Evolutionary conservation across 2,329 filamentous ascomycete genomes (phyloP).

Genomic region (Capronia epimyces): DNA sequence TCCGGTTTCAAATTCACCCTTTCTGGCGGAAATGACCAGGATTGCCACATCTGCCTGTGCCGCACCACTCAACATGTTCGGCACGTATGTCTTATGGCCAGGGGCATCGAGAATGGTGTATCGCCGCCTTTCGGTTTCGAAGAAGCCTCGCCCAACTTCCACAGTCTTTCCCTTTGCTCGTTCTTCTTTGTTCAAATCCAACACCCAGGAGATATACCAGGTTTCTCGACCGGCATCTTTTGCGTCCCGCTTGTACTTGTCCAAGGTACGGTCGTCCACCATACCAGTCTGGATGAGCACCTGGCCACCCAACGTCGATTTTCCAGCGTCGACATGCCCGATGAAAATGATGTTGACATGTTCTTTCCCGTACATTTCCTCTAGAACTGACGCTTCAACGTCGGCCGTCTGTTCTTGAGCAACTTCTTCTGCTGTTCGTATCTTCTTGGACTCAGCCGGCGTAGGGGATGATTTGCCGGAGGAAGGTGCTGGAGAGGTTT

Average conservation of each 20-base stretch:
- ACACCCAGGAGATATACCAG: constrained; percentile 97
- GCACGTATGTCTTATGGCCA: constrained; percentile 96
- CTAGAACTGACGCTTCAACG: constrained; percentile 76
- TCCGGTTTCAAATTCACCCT: constrained; percentile 97
- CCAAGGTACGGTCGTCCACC: constrained; percentile 98
- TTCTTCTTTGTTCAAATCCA: constrained; percentile 96
- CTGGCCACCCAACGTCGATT: constrained; percentile 89
- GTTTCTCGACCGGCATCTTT: constrained; percentile 95
- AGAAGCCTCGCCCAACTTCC: constrained; percentile 90
- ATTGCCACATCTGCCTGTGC: constrained; percentile 92
- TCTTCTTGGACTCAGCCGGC: constrained; percentile 54
- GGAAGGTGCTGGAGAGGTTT: constrained; percentile 72
- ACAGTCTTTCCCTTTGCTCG: constrained; percentile 95
- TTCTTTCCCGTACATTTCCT: constrained; percentile 88
- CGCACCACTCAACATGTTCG: constrained; percentile 95
- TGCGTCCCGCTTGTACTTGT: constrained; percentile 95
- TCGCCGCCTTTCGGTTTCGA: constrained; percentile 91
- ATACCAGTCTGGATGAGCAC: constrained; percentile 93
- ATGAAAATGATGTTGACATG: constrained; percentile 95
- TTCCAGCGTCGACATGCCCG: constrained; percentile 96
- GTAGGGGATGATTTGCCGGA: constrained; percentile 79
- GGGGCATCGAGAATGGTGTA: constrained; percentile 97
- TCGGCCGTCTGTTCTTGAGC: constrained; percentile 74
- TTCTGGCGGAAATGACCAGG: constrained; percentile 90
- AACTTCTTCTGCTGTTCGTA: constrained; percentile 73